A percentile compares a stretch with the other conserved stretches of the same genome.
Evolutionary conservation across 805 yeast genomes (phyloP).

Genomic region (Cyberlindnera veronae): DNA sequence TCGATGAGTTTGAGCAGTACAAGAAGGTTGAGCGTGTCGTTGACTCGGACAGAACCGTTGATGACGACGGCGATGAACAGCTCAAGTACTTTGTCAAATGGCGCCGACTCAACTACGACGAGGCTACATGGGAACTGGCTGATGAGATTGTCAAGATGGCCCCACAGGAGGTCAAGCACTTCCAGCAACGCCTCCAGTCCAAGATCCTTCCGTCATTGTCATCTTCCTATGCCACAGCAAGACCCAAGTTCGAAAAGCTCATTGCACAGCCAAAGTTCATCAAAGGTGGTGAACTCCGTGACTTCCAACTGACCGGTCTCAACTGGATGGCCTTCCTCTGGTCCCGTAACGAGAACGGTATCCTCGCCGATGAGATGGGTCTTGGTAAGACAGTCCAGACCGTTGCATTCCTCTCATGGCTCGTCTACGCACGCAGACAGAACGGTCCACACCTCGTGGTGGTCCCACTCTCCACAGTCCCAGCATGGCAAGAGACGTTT

Average conservation of each 20-base stretch:
- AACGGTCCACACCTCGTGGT: conserved; percentile 97
- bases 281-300: conserved; percentile 88
- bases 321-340: conserved; percentile 99
- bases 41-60: conserved; percentile 66
- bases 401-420: conserved; percentile 90
- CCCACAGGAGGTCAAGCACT: conserved; percentile 79
- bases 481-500: conserved; percentile 99
- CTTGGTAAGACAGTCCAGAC: conserved; percentile 97
- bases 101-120: conserved; percentile 91
- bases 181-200: conserved; percentile 75
- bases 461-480: conserved; percentile 92
- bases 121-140: conserved; percentile 96
- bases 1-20: conserved; percentile 81
- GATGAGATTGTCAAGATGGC: conserved; percentile 79
- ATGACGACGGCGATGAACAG: conserved; percentile 60
- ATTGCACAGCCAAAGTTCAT: conserved; percentile 83
- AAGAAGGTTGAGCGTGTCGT: conserved; percentile 88
- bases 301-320: conserved; percentile 95
- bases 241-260: conserved; percentile 90
- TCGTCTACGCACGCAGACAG: conserved; percentile 90
- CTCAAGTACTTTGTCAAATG: conserved; percentile 88
- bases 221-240: conserved; percentile 64
- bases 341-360: conserved; percentile 97
- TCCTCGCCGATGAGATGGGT: conserved; percentile 98
- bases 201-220: conserved; percentile 81